Conservation (phyloP, 1,284 basidiomycete genomes). For the Laetiporus sulphureus region DNA sequence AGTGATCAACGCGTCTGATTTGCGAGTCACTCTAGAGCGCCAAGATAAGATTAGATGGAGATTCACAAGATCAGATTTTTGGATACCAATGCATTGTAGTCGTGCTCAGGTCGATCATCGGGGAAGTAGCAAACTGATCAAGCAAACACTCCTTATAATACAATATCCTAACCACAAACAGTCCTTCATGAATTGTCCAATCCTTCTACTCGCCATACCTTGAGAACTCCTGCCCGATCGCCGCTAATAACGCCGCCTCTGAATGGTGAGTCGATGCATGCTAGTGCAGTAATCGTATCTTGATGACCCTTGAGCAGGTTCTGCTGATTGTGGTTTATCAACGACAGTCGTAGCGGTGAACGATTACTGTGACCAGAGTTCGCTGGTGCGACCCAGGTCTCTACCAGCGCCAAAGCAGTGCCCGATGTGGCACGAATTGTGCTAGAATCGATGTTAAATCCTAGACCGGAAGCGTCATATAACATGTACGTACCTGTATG, state of each 20-base stretch:
- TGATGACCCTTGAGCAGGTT: slow-evolving; percentile 73
- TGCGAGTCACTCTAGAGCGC: too few relatives aligned
- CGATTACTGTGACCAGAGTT: slow-evolving; percentile 48
- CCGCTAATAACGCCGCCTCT: slow-evolving; percentile 82
- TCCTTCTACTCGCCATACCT: slow-evolving; percentile 73
- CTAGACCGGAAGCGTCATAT: neutral
- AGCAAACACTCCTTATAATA: neutral
- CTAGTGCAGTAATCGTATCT: slow-evolving; percentile 77
- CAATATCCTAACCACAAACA: too few relatives aligned
- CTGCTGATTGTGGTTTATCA: slow-evolving; percentile 77
- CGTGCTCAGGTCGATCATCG: too few relatives aligned
- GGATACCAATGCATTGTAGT: too few relatives aligned
- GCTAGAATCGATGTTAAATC: slow-evolving; percentile 12
- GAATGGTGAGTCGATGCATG: slow-evolving; percentile 83
- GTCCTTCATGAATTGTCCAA: slow-evolving; percentile 29
- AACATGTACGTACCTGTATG: slow-evolving; percentile 49
- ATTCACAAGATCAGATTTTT: too few relatives aligned
- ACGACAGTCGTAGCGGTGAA: slow-evolving; percentile 64
- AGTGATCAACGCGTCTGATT: too few relatives aligned
- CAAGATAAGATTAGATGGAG: too few relatives aligned
- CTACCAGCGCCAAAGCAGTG: slow-evolving; percentile 46
- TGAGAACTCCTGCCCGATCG: slow-evolving; percentile 74
- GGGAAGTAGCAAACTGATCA: too few relatives aligned
- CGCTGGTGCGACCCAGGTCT: slow-evolving; percentile 54
- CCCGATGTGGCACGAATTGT: slow-evolving; percentile 29